A percentile compares a stretch with the other conserved stretches of the same genome.
Conservation (phyloP, 2,329 filamentous ascomycete species). For the Neofusicoccum ribis region DNA sequence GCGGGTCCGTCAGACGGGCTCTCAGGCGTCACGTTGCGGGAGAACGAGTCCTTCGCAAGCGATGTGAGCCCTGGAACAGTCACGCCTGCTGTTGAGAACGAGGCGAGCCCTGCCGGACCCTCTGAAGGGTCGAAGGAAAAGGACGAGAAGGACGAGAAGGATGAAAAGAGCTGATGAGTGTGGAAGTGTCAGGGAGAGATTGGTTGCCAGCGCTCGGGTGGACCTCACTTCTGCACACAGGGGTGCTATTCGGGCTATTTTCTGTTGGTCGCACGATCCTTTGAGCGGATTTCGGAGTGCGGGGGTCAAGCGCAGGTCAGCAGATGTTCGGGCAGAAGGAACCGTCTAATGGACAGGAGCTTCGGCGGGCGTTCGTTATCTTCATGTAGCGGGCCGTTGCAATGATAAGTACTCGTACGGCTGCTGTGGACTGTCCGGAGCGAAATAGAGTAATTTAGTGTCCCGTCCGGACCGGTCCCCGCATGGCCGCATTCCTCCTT, state of each 20-base stretch:
- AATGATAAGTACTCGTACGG: not conserved
- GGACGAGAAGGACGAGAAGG: not conserved
- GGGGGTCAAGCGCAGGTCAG: too few relatives aligned
- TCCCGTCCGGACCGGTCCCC: not conserved
- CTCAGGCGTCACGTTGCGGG: not conserved
- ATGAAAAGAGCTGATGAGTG: not conserved
- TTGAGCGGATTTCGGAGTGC: not conserved
- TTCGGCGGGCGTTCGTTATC: not conserved
- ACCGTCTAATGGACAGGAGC: too few relatives aligned
- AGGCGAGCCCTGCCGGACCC: not conserved
- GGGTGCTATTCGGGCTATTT: not conserved
- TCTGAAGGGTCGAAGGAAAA: not conserved
- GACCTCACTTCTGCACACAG: not conserved
- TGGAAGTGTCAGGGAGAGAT: not conserved
- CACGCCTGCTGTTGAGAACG: constrained; percentile 1
- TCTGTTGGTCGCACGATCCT: not conserved
- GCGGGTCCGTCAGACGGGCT: not conserved
- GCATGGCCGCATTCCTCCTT: not conserved
- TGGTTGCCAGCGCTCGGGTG: too few relatives aligned
- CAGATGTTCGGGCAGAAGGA: too few relatives aligned
- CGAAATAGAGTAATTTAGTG: not conserved
- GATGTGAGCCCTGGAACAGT: not conserved
- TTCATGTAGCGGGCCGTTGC: not conserved
- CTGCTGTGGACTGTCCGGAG: not conserved
- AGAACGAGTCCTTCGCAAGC: not conserved